phyloP scores from a whole-genome alignment of 306 rosid species.

The Quercus parvula region DNA sequence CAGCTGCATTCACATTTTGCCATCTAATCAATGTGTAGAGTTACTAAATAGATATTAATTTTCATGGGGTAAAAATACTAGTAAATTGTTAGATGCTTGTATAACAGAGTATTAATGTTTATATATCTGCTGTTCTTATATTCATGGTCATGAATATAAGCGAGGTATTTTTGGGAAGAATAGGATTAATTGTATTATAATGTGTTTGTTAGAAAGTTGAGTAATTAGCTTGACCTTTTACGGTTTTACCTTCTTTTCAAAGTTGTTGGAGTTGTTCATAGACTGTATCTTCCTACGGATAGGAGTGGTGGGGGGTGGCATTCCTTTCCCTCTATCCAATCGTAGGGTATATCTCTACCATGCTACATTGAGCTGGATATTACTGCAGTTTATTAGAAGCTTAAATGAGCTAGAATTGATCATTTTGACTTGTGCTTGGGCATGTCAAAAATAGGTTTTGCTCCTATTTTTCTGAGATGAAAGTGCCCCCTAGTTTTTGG shows the following conservation, averaged over 20 bases:
- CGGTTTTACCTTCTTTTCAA: background rate
- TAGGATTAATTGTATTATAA: background rate
- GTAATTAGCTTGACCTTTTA: background rate
- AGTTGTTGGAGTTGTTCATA: background rate
- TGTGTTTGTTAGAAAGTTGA: background rate
- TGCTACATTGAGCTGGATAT: no score
- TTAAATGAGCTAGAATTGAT: no score
- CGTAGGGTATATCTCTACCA: no score
- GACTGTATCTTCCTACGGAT: no score
- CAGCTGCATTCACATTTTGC: conserved; percentile 9
- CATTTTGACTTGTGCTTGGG: no score
- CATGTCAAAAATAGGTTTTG: no score
- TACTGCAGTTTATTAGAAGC: no score
- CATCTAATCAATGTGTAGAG: conserved; percentile 24
- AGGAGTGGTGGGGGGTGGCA: no score
- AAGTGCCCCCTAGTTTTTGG: no score
- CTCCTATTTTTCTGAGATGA: no score
- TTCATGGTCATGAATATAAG: background rate
- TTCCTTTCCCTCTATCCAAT: no score
- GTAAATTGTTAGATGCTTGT: conserved; percentile 7
- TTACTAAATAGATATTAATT: conserved; percentile 4
- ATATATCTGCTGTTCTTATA: background rate
- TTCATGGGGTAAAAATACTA: background rate
- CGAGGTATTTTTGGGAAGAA: background rate
- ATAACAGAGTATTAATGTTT: background rate